Evolutionary conservation across 768 basidiomycete species (phyloP).

Genomic region (Calocera viscosa): DNA sequence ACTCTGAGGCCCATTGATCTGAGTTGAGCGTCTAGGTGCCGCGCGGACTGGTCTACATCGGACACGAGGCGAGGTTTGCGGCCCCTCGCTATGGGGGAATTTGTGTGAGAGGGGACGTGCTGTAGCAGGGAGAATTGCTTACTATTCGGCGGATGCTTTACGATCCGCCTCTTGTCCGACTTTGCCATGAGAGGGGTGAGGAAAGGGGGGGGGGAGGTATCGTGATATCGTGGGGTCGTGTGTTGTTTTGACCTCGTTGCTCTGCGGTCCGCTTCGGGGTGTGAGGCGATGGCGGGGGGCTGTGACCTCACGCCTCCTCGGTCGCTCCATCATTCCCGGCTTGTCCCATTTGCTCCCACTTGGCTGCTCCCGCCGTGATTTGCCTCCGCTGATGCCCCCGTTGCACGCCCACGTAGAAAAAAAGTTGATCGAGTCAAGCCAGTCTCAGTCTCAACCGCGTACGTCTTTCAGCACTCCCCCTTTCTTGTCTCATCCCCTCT

Average conservation of each 20-base stretch:
- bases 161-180: slow-evolving; percentile 1
- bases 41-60: slow-evolving; percentile 3
- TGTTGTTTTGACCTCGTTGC: neutral
- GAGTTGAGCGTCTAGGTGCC: neutral
- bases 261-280: neutral
- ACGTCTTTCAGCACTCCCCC: too few species aligned
- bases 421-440: slow-evolving; percentile 5
- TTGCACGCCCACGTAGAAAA: neutral
- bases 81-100: neutral
- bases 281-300: neutral
- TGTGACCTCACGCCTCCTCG: too few species aligned
- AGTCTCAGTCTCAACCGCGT: too few species aligned
- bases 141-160: slow-evolving; percentile 3
- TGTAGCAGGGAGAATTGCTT: neutral
- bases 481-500: neutral
- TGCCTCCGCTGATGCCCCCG: neutral
- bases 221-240: neutral
- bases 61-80: slow-evolving; percentile 5
- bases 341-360: too few species aligned
- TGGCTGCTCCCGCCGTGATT: neutral
- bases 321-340: too few species aligned
- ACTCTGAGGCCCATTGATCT: neutral
- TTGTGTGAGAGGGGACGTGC: neutral
- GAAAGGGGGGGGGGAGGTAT: neutral
- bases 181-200: neutral